Evolutionary conservation across 2,329 filamentous ascomycete species (phyloP).

Genomic region (Ceratocystis colombiana): DNA sequence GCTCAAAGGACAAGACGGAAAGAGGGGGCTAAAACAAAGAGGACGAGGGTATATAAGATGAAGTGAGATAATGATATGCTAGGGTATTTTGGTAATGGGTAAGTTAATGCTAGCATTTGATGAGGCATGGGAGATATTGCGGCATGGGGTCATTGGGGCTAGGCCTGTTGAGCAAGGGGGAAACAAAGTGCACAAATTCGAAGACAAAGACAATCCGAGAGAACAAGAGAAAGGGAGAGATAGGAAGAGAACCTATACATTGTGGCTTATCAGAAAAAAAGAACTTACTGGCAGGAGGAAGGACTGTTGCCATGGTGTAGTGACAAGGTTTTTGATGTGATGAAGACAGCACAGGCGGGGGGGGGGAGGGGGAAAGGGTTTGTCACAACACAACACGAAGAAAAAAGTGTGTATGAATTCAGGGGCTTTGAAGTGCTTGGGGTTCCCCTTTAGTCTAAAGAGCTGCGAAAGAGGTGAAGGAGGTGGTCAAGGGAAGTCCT

Average conservation of each 20-base stretch:
- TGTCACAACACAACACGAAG: background rate
- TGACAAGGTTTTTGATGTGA: conserved; percentile 6
- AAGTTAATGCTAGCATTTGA: conserved; percentile 10
- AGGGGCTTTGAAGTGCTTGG: background rate
- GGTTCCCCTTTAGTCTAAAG: background rate
- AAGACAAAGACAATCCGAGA: conserved; percentile 14
- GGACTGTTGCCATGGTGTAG: conserved; percentile 25
- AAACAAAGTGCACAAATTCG: background rate
- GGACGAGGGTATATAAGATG: conserved; percentile 18
- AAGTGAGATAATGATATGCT: conserved; percentile 19
- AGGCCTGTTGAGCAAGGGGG: background rate
- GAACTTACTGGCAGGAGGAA: conserved; percentile 19
- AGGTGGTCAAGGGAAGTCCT: background rate
- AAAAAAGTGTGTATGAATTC: background rate
- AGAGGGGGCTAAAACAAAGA: background rate
- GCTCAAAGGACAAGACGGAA: background rate
- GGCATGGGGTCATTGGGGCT: background rate
- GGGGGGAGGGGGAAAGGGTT: too few relatives aligned
- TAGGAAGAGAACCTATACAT: too few relatives aligned
- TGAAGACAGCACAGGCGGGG: background rate
- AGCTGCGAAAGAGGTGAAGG: background rate
- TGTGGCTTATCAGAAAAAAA: background rate
- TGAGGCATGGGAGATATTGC: conserved; percentile 9
- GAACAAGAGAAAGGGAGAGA: background rate
- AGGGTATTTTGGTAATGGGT: background rate